A percentile compares a stretch with the other conserved stretches of the same genome.
Conservation (phyloP, 805 yeast species). For the Tetrapisispora namnaoensis region DNA sequence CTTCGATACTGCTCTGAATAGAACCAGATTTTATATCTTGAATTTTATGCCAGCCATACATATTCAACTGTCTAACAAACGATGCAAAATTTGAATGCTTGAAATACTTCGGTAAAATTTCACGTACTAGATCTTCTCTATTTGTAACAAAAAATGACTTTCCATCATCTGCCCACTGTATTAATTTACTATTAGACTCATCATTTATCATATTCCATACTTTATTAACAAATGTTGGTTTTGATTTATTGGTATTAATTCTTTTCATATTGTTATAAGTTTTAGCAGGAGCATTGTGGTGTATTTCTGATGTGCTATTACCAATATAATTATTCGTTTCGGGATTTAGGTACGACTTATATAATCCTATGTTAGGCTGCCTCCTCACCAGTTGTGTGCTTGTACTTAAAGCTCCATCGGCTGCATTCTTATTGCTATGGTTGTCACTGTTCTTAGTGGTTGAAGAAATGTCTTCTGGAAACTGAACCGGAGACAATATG, state of each 20-base stretch:
- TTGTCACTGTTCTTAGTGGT: too few species aligned
- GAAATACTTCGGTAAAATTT: slow-evolving; percentile 81
- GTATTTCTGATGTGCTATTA: not conserved
- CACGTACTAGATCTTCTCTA: slow-evolving; percentile 72
- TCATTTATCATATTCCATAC: slow-evolving; percentile 96
- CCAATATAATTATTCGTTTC: not conserved
- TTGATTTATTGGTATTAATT: slow-evolving; percentile 32
- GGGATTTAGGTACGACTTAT: slow-evolving; percentile 1
- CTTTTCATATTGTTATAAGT: not conserved
- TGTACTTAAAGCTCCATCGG: not conserved
- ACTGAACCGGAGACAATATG: slow-evolving; percentile 5
- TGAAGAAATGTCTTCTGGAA: not conserved
- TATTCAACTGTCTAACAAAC: slow-evolving; percentile 90
- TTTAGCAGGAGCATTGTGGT: not conserved
- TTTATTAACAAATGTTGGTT: slow-evolving; percentile 89
- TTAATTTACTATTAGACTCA: slow-evolving; percentile 52
- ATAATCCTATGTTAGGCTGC: slow-evolving; percentile 10
- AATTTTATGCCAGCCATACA: slow-evolving; percentile 99
- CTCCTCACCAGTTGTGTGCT: slow-evolving; percentile 11
- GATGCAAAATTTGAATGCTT: slow-evolving; percentile 93
- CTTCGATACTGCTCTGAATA: slow-evolving; percentile 51
- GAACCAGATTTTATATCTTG: slow-evolving; percentile 84
- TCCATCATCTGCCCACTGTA: slow-evolving; percentile 83
- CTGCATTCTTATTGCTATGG: not conserved
- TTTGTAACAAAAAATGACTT: slow-evolving; percentile 74